Conservation (phyloP, 2,329 filamentous ascomycete species). For the Diaporthe helianthi region DNA sequence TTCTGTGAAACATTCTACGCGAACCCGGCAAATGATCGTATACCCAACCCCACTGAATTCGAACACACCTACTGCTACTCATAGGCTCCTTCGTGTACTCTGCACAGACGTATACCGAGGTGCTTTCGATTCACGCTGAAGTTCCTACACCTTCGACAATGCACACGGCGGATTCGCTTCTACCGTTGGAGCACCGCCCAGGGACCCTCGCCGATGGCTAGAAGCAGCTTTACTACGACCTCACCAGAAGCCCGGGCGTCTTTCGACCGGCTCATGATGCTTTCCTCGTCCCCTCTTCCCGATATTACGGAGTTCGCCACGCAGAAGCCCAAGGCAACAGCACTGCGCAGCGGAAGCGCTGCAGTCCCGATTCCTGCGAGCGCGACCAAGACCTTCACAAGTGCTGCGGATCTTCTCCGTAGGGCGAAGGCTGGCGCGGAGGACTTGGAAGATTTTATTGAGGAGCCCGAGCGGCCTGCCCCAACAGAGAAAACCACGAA, state of each 20-base stretch:
- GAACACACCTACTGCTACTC: not conserved
- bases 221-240: slow-evolving; percentile 40
- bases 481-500: not conserved
- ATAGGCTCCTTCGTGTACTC: not conserved
- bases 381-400: slow-evolving; percentile 49
- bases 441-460: slow-evolving; percentile 26
- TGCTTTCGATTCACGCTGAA: slow-evolving; percentile 26
- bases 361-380: slow-evolving; percentile 47
- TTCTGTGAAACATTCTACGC: not conserved
- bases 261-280: slow-evolving; percentile 41
- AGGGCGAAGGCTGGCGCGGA: slow-evolving; percentile 40
- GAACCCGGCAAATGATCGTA: not conserved
- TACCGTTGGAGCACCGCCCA: slow-evolving; percentile 40
- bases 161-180: slow-evolving; percentile 56
- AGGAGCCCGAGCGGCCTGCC: slow-evolving; percentile 10
- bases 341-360: slow-evolving; percentile 47
- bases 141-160: slow-evolving; percentile 44
- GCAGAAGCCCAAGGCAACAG: slow-evolving; percentile 44
- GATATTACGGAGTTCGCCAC: slow-evolving; percentile 57
- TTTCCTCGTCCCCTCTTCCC: slow-evolving; percentile 63
- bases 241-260: slow-evolving; percentile 40
- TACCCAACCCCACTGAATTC: not conserved
- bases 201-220: slow-evolving; percentile 45
- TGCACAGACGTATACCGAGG: not conserved
- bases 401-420: slow-evolving; percentile 48